A percentile compares a stretch with the other conserved stretches of the same genome.
Conservation (phyloP, 2,329 filamentous ascomycete species). For the Penicillium capsulatum region DNA sequence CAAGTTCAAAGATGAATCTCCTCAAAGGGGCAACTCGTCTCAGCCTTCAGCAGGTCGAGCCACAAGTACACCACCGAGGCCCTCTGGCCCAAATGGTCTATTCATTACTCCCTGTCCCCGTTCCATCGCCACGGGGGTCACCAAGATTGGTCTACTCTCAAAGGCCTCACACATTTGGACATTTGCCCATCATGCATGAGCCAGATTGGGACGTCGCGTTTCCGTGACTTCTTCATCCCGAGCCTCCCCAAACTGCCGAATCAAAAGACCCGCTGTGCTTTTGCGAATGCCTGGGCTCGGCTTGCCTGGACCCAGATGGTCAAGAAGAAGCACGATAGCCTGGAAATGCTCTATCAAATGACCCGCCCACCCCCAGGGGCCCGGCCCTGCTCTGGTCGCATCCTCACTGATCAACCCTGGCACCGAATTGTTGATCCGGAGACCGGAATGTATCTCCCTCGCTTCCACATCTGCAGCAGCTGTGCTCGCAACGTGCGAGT, state of each 20-base stretch:
- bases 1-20: constrained; percentile 10
- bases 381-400: constrained; percentile 56
- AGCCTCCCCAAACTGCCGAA: constrained; percentile 56
- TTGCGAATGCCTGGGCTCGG: constrained; percentile 76
- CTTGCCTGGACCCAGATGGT: constrained; percentile 78
- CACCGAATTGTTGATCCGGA: constrained; percentile 68
- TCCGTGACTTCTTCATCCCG: constrained; percentile 62
- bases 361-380: constrained; percentile 58
- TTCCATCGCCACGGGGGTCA: constrained; percentile 57
- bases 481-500: constrained; percentile 70
- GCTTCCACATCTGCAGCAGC: constrained; percentile 70
- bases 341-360: constrained; percentile 66
- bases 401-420: constrained; percentile 62
- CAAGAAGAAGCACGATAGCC: constrained; percentile 62
- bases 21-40: constrained; percentile 2
- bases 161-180: constrained; percentile 65
- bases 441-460: constrained; percentile 58
- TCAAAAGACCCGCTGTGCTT: constrained; percentile 66
- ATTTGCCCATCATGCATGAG: constrained; percentile 79
- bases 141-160: constrained; percentile 77
- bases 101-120: constrained; percentile 66
- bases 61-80: constrained; percentile 10
- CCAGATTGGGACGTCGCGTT: constrained; percentile 66
- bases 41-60: constrained; percentile 4
- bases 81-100: constrained; percentile 19